phyloP scores from a whole-genome alignment of 768 basidiomycete species.

The Pholiota conissans region DNA sequence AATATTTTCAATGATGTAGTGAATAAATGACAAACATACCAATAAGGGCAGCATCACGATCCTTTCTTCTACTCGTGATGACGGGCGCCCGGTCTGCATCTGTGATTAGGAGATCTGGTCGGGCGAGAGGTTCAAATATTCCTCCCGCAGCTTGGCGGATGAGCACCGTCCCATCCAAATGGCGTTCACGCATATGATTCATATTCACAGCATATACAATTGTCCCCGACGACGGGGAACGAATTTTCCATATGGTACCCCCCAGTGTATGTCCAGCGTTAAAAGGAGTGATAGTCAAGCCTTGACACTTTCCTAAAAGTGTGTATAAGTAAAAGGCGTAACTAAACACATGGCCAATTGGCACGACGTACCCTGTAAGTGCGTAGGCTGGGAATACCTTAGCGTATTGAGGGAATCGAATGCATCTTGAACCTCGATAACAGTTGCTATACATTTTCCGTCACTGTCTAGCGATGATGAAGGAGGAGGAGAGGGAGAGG shows the following conservation, averaged over 20 bases:
- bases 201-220: conserved; percentile 93
- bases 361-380: conserved; percentile 72
- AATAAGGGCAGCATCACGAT: conserved; percentile 86
- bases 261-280: conserved; percentile 94
- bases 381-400: conserved; percentile 93
- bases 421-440: conserved; percentile 86
- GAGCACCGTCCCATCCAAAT: conserved; percentile 91
- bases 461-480: conserved; percentile 5
- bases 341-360: neutral
- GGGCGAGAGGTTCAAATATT: conserved; percentile 81
- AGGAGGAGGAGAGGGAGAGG: conserved; percentile 24
- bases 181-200: conserved; percentile 95
- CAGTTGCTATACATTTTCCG: conserved; percentile 71
- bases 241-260: conserved; percentile 97
- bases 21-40: conserved; percentile 41
- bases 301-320: conserved; percentile 79
- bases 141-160: conserved; percentile 73
- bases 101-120: conserved; percentile 93
- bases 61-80: conserved; percentile 84
- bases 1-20: conserved; percentile 6
- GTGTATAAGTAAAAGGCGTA: neutral
- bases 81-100: conserved; percentile 85
- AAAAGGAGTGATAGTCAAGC: conserved; percentile 92
- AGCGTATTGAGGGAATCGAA: conserved; percentile 91
- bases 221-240: conserved; percentile 96